Conservation (phyloP, 2,329 filamentous ascomycete species). For the Cercospora nicotianae region DNA sequence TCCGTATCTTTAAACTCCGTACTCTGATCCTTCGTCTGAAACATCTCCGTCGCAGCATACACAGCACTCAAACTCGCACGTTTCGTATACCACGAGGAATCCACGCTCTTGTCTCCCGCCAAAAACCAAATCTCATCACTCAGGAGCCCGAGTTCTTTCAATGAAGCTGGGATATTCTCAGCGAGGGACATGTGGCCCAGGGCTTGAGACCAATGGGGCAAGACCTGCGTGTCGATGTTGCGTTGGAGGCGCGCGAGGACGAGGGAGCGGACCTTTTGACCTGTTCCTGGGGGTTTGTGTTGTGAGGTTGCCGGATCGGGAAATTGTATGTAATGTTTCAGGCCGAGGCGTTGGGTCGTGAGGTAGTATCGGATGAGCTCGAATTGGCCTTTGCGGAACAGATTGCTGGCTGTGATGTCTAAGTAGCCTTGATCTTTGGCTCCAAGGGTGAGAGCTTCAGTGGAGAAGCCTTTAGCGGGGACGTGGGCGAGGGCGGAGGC, state of each 20-base stretch:
- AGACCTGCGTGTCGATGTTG: constrained; percentile 63
- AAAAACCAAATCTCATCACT: constrained; percentile 93
- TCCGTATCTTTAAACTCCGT: constrained; percentile 73
- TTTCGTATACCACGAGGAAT: constrained; percentile 84
- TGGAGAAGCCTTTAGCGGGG: constrained; percentile 78
- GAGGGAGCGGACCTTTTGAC: constrained; percentile 67
- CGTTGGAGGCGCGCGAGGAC: constrained; percentile 74
- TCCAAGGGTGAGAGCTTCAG: constrained; percentile 69
- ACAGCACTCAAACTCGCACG: constrained; percentile 62
- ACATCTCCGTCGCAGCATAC: constrained; percentile 76
- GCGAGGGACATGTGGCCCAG: constrained; percentile 88
- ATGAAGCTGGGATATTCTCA: constrained; percentile 69
- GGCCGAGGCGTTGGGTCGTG: constrained; percentile 61
- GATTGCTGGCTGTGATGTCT: constrained; percentile 73
- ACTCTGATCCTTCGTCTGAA: constrained; percentile 88
- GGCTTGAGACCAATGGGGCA: constrained; percentile 85
- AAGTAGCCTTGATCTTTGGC: constrained; percentile 82
- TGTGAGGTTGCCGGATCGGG: constrained; percentile 22
- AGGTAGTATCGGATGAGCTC: constrained; percentile 79
- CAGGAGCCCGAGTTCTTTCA: constrained; percentile 76
- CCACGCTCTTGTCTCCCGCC: constrained; percentile 76
- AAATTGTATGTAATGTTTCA: constrained; percentile 54
- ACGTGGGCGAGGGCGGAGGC: constrained; percentile 77
- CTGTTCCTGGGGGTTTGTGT: constrained; percentile 40
- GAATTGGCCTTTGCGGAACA: constrained; percentile 78